Conservation (phyloP, 805 yeast genomes). For the Zygoascus biomembranicola region DNA sequence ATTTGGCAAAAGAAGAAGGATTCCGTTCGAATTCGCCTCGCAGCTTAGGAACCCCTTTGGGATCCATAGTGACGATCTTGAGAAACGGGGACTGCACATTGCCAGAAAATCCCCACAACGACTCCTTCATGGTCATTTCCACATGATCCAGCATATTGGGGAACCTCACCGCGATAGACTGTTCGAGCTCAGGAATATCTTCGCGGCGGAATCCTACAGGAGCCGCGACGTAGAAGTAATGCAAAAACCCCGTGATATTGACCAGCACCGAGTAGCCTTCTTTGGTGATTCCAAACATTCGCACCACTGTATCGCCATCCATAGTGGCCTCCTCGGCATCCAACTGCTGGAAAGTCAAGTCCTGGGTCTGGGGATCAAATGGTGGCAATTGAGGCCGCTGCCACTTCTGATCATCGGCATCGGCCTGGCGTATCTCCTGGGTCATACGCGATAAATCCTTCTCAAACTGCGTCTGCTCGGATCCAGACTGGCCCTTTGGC, state of each 20-base stretch:
- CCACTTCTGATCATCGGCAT: slow-evolving; percentile 32
- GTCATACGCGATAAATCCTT: slow-evolving; percentile 42
- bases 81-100: slow-evolving; percentile 71
- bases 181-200: slow-evolving; percentile 33
- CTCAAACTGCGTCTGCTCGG: slow-evolving; percentile 41
- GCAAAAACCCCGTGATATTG: slow-evolving; percentile 80
- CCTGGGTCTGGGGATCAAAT: slow-evolving; percentile 41
- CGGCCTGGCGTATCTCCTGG: slow-evolving; percentile 25
- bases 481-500: background rate
- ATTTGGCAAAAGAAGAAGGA: slow-evolving; percentile 56
- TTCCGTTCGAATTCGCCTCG: slow-evolving; percentile 83
- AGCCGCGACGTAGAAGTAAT: slow-evolving; percentile 86
- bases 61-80: slow-evolving; percentile 59
- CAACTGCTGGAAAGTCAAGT: slow-evolving; percentile 77
- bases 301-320: slow-evolving; percentile 45
- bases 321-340: slow-evolving; percentile 82
- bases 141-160: slow-evolving; percentile 56
- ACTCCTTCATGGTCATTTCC: slow-evolving; percentile 64
- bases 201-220: slow-evolving; percentile 64
- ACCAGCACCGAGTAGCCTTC: slow-evolving; percentile 86
- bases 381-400: slow-evolving; percentile 47
- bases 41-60: slow-evolving; percentile 56
- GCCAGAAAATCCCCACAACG: slow-evolving; percentile 90
- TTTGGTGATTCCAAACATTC: slow-evolving; percentile 87
- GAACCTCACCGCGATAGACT: slow-evolving; percentile 14